These are phyloP conservation scores for Capsella rubella DNA, from an alignment of 441 rosid genomes.

Conservation along the genomic window DNA sequence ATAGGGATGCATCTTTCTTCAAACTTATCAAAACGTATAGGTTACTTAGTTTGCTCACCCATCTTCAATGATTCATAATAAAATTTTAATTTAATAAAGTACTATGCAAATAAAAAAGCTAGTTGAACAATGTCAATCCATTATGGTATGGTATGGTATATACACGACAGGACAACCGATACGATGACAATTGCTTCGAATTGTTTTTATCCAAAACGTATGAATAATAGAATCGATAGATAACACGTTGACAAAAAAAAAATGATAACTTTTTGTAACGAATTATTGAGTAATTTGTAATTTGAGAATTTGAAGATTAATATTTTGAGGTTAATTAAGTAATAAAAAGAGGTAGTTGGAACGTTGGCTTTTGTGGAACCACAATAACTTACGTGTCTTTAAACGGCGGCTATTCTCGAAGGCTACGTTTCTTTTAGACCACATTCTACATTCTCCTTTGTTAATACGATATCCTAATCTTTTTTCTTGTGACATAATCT, in stretches of 20 bases:
- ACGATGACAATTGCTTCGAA: slow-evolving; percentile 2
- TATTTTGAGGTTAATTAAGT: slow-evolving; percentile 15
- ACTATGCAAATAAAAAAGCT: not conserved
- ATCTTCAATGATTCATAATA: slow-evolving; percentile 14
- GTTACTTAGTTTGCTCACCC: slow-evolving; percentile 8
- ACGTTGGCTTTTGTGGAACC: slow-evolving; percentile 29
- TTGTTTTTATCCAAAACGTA: not conserved
- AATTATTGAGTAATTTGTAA: slow-evolving; percentile 12
- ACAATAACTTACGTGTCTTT: slow-evolving; percentile 27
- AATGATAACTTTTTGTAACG: not conserved
- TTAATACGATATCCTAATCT: not conserved
- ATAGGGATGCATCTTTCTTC: slow-evolving; percentile 12
- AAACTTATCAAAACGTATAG: slow-evolving; percentile 14
- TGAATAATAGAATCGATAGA: slow-evolving; percentile 1
- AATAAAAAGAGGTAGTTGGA: slow-evolving; percentile 26
- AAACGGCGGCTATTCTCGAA: slow-evolving; percentile 36
- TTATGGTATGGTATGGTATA: not conserved
- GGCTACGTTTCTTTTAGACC: slow-evolving; percentile 26
- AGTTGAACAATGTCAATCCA: slow-evolving; percentile 27
- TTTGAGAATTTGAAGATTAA: slow-evolving; percentile 12
- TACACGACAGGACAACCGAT: slow-evolving; percentile 34
- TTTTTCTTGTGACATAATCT: too few species aligned
- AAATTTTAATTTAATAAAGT: not conserved
- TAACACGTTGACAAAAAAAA: slow-evolving; percentile 21
- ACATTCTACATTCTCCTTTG: not conserved